phyloP scores from a whole-genome alignment of 2,329 filamentous ascomycete species.

The Akanthomyces uredinophilus region DNA sequence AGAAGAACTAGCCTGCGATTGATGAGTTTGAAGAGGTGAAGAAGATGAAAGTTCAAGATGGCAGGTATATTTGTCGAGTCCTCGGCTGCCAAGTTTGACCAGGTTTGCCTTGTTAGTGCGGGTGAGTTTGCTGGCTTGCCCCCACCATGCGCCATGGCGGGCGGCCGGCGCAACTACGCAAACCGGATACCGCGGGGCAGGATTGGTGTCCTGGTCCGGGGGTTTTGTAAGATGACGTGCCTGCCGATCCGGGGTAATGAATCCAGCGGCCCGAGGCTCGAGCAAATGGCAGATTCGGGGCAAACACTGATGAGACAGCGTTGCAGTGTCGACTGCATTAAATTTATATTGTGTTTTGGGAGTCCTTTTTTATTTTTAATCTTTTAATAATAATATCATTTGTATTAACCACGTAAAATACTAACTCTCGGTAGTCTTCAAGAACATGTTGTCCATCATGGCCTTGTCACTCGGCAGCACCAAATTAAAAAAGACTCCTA shows the following conservation, averaged over 20 bases:
- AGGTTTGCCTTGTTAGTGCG: background rate
- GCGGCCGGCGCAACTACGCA: background rate
- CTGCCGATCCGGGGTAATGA: background rate
- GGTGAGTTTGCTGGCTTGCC: background rate
- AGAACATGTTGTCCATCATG: too few species aligned
- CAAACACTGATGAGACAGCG: too few species aligned
- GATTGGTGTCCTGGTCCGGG: too few species aligned
- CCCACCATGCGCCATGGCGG: background rate
- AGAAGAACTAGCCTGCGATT: background rate
- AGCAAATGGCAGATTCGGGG: background rate
- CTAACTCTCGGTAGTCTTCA: too few species aligned
- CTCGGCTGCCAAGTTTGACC: background rate
- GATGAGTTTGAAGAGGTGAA: background rate
- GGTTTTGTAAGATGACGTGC: too few species aligned
- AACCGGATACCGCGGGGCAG: background rate
- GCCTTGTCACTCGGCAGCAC: too few species aligned
- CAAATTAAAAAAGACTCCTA: too few species aligned
- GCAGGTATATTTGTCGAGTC: background rate
- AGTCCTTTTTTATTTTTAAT: too few species aligned
- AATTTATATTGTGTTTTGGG: too few species aligned
- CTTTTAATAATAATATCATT: too few species aligned
- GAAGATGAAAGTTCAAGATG: background rate
- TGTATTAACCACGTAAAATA: too few species aligned
- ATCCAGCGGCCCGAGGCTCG: background rate
- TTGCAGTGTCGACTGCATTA: too few species aligned